Evolutionary conservation across 148 eudicot genomes (phyloP), one percentile per base, ranked within the genome.

Genomic region (Rhododendron molle): DNA sequence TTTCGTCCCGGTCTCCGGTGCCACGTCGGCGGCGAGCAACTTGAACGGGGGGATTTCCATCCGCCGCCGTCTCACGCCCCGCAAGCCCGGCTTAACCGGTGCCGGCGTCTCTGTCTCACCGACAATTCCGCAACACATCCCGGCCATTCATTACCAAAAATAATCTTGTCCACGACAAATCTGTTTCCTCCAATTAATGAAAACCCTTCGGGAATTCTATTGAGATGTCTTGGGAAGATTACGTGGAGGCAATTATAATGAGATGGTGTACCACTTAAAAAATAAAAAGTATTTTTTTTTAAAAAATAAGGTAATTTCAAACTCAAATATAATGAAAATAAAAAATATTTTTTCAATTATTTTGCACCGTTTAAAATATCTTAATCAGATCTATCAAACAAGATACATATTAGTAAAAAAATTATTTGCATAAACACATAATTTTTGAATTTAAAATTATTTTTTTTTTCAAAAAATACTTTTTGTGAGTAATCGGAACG

Each of bases 121-220:
- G 0, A 94, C 89, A 32, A 93, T 89, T 10, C 94, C 96, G 76
- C 91, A 95, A 78, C 96, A 92, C 94, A 94, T 92, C 71, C 96
- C 97, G 60, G 97, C 94, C 98, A 96, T 94, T 30, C 52, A 47
- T 16, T 13, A 11, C 49, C 28, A 72, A 80, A 46, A 26, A 65
- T 20, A 36, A 4, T 73, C 26, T 52, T 73, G 47, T 56, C 62
- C 4, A 18, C 43, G 18, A 14, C 43, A 34, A 20, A 85, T 23
- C 0, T 49, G 14, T 58, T 80, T 1, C 65, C 67, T 86, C 84
- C 36, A 32, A 72, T 34, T 20, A n/a, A 14, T n/a, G 8, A 10
- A 72, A 40, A 3, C 28, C 43, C 8, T 74, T 3, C 9, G 32
- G 60, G 20, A 84, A 62, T 21, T 30, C 32, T 7, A 62, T 88